Percentiles rank a stretch among this genome's conserved stretches.
Conservation (phyloP, 805 yeast species). For the Cephaloascus fragrans region DNA sequence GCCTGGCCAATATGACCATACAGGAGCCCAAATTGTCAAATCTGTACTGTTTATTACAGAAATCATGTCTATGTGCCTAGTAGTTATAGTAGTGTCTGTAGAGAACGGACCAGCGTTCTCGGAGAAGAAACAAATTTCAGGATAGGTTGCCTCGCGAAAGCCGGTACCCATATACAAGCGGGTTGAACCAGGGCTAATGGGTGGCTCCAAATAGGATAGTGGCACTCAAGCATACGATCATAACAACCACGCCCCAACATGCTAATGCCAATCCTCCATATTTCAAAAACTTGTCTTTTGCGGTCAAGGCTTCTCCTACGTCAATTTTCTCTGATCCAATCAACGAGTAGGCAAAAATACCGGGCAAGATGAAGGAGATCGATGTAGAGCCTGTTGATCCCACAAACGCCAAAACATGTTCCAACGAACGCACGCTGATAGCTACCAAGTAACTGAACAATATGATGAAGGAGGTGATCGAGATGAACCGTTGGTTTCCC, state of each 20-base stretch:
- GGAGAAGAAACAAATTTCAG: no score
- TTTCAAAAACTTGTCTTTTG: slow-evolving; percentile 23
- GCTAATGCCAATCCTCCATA: slow-evolving; percentile 44
- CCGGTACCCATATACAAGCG: no score
- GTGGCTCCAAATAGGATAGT: slow-evolving; percentile 20
- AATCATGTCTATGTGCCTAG: no score
- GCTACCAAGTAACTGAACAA: slow-evolving; percentile 54
- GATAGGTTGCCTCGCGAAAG: no score
- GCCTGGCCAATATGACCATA: no score
- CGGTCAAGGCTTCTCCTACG: slow-evolving; percentile 9
- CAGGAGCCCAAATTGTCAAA: no score
- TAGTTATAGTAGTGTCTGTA: no score
- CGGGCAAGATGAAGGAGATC: slow-evolving; percentile 85
- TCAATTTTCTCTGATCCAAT: slow-evolving; percentile 36
- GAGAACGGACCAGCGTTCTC: no score
- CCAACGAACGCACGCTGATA: slow-evolving; percentile 59
- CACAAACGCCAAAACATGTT: slow-evolving; percentile 74
- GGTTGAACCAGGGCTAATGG: slow-evolving; percentile 10
- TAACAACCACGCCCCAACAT: slow-evolving; percentile 62
- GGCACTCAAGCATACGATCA: slow-evolving; percentile 49
- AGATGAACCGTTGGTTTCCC: slow-evolving; percentile 4
- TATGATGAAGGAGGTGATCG: slow-evolving; percentile 35
- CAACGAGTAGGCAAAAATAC: slow-evolving; percentile 71
- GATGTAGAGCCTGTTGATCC: slow-evolving; percentile 94
- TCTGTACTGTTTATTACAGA: no score